These are phyloP conservation scores for Parathielavia hyrcaniae DNA, from an alignment of 495 filamentous ascomycete genomes.

Conservation along the genomic window DNA sequence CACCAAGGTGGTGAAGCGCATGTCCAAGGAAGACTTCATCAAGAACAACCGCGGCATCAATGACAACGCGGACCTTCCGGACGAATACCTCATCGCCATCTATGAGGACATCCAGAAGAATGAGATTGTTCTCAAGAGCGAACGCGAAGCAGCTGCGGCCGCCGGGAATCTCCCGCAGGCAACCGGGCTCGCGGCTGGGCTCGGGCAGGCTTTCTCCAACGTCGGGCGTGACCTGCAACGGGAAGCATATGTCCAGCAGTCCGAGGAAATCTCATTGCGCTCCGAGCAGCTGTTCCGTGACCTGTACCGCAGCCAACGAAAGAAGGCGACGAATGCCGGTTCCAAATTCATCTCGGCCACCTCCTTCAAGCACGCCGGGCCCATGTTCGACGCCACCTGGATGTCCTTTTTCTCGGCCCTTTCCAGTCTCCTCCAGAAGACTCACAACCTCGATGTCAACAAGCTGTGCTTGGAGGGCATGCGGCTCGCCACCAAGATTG, in stretches of 20 bases:
- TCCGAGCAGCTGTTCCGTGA: conserved; percentile 80
- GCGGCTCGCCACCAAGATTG: conserved; percentile 84
- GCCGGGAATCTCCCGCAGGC: conserved; percentile 54
- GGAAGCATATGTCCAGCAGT: conserved; percentile 89
- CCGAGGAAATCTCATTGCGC: conserved; percentile 71
- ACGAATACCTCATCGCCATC: conserved; percentile 84
- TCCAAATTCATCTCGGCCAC: conserved; percentile 84
- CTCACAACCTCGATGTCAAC: conserved; percentile 84
- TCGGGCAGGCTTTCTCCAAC: conserved; percentile 83
- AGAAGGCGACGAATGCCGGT: conserved; percentile 60
- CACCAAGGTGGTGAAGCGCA: conserved; percentile 72
- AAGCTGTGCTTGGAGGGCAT: conserved; percentile 90
- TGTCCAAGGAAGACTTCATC: conserved; percentile 96
- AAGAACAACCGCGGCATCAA: conserved; percentile 99
- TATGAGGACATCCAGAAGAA: conserved; percentile 86
- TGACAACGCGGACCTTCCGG: conserved; percentile 85
- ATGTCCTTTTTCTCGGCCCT: conserved; percentile 96
- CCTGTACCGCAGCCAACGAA: conserved; percentile 77
- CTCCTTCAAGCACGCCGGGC: conserved; percentile 87
- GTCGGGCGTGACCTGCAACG: conserved; percentile 87
- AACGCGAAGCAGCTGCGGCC: conserved; percentile 79
- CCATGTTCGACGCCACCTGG: conserved; percentile 99
- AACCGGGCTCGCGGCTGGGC: conserved; percentile 69
- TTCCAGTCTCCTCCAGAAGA: conserved; percentile 84
- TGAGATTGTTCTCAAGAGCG: conserved; percentile 91